Evolutionary conservation across 2,329 filamentous ascomycete genomes (phyloP), one percentile per base, ranked within the genome.

Genomic region (Sarocladiaceae sp.): DNA sequence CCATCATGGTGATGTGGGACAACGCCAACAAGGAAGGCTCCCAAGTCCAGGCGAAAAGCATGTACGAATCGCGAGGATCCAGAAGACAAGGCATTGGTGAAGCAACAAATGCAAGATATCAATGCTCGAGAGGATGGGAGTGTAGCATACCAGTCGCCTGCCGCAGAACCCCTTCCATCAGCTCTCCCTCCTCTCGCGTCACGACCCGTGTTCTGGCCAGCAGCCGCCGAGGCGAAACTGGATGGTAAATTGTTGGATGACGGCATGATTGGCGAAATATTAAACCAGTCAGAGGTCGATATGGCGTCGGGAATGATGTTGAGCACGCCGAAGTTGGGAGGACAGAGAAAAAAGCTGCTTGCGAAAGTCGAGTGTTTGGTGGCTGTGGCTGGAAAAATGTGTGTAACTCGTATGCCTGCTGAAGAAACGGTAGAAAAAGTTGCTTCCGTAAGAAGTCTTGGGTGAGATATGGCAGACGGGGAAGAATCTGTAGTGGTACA

Each of bases 141-240:
- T 15, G 15, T 57, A 50, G 79, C 85, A 71, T 79, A 90, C 87
- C 87, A 90, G 71, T 90, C 87, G 73, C 82, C 84, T 68, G 80
- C 80, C 59, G 73, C 73, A 67, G 67, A 69, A 58, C 75, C 76
- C 58, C 81, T 77, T 56, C 74, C 74, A 60, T 82, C 81, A 63
- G 68, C 75, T 72, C 79, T 82, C 66, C 77, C 81, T 72, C 70
- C 72, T 73, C 77, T 78, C 62, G 74, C 68, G 69, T 80, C 82
- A 67, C 78, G 81, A 71, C 68, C 83, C 67, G 76, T 73, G 62
- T 79, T 84, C 70, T 89, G 87, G 70, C 87, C 87, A 67, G 88
- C 87, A 61, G 88, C 88, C 63, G 88, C 88, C 66, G 88, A 90
- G 68, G 88, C 88, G 73, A 92, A 92, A 78, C 86, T 91, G 62